Evolutionary conservation across 257 asterid species (phyloP), one percentile per base, ranked within the genome.

Genomic region (Hygrophila difformis): DNA sequence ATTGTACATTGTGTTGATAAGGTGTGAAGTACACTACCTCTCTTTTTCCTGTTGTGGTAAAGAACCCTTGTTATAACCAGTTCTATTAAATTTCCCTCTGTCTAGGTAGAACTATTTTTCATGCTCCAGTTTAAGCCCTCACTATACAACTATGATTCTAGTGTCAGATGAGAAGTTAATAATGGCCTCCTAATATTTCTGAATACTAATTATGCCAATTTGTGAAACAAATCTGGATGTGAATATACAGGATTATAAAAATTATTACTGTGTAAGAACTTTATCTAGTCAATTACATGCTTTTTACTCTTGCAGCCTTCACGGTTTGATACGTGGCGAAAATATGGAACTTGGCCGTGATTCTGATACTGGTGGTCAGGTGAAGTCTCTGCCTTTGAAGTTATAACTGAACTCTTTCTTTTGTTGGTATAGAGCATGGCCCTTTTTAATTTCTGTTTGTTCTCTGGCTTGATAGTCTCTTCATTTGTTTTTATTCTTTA

Each of bases 311-410:
- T 81, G 68, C 91, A 89, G 97, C 55, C 83, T 89, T 64, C 97
- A 89, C 62, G 97, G 97, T 56, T 68, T 89, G 60, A 82, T 89
- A 65, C 87, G 97, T 24, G 96, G 96, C 39, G 97, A 89, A 57
- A 79, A 89, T 72, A 89, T 89, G 97, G 97, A 89, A 83, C 97
- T 89, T 77, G 97, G 96, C 23, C 82, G 97, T 58, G 97, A 89
- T 67, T 89, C 97, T 39, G 97, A 89, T 72, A 89, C 97, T 16
- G 97, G 97, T 65, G 96, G 97, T 44, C 97, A 89, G 96, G 94
- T 87, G 26, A 14, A 20, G 42, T 48, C 56, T 44, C 8, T 23
- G 24, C 38, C 43, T 18, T 41, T 47, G 1, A 26, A 26, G 1
- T 48, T 2, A 6, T n/a, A n/a, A n/a, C n/a, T n/a, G n/a, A n/a